Evolutionary conservation across 306 rosid species (phyloP).

Genomic region (Vigna trinervia): DNA sequence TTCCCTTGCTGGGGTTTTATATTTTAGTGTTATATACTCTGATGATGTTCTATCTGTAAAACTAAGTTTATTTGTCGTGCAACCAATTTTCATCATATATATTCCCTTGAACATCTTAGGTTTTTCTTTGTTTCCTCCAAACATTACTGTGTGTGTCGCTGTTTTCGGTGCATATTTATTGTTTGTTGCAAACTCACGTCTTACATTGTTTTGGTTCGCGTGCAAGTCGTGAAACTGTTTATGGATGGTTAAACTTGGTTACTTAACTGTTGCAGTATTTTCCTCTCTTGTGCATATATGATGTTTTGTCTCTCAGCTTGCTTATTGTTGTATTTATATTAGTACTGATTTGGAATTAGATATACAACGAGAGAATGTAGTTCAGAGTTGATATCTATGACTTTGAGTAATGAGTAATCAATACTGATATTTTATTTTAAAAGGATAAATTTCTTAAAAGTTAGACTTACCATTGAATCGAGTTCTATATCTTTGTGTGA

Average conservation of each 20-base stretch:
- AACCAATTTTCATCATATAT: constrained; percentile 21
- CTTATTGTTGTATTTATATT: background rate
- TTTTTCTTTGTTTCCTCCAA: constrained; percentile 19
- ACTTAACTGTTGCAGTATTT: background rate
- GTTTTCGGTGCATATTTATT: background rate
- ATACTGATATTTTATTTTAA: background rate
- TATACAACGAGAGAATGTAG: background rate
- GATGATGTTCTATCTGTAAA: constrained; percentile 47
- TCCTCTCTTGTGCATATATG: background rate
- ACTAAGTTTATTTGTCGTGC: constrained; percentile 38
- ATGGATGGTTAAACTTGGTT: background rate
- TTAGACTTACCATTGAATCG: constrained; percentile 19
- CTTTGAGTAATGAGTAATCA: background rate
- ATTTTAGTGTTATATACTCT: constrained; percentile 28
- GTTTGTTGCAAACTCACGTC: background rate
- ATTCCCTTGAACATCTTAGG: constrained; percentile 31
- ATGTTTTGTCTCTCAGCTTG: background rate
- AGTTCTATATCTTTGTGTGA: constrained; percentile 20
- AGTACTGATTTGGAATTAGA: background rate
- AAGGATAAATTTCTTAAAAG: constrained; percentile 1
- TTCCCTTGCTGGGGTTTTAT: constrained; percentile 32
- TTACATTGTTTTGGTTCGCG: background rate
- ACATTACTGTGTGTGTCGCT: background rate
- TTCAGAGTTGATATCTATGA: background rate
- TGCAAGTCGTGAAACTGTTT: constrained; percentile 8